Evolutionary conservation across 2,329 filamentous ascomycete genomes (phyloP).

Genomic region (Alternaria burnsii): DNA sequence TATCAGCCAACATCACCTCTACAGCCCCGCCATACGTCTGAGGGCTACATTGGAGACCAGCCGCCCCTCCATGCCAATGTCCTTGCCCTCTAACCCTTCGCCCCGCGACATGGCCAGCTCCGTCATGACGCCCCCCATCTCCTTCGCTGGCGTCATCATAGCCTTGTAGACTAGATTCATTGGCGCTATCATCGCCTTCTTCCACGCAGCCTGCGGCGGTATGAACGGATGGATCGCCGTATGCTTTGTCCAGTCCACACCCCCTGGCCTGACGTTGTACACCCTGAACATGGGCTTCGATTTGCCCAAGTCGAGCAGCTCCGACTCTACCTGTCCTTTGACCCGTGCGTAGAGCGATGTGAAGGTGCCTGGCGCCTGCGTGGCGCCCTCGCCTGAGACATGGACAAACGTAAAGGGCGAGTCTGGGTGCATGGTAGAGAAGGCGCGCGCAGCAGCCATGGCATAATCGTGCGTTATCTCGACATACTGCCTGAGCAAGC

Average conservation of each 20-base stretch:
- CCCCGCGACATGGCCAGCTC: constrained; percentile 61
- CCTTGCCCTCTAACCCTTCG: constrained; percentile 48
- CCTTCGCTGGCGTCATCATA: constrained; percentile 56
- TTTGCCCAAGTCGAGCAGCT: constrained; percentile 63
- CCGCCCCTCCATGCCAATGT: constrained; percentile 51
- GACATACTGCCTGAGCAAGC: constrained; percentile 63
- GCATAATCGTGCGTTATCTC: constrained; percentile 74
- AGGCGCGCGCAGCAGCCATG: constrained; percentile 69
- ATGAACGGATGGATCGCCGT: constrained; percentile 52
- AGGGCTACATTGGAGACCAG: constrained; percentile 53
- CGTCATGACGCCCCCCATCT: constrained; percentile 59
- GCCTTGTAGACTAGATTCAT: constrained; percentile 42
- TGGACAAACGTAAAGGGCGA: constrained; percentile 74
- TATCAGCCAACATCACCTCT: not conserved
- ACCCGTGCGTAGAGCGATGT: constrained; percentile 67
- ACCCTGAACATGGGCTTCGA: constrained; percentile 60
- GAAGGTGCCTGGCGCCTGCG: constrained; percentile 63
- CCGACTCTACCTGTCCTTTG: constrained; percentile 72
- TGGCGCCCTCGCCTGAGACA: constrained; percentile 72
- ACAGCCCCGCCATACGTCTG: constrained; percentile 49
- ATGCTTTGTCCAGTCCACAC: constrained; percentile 62
- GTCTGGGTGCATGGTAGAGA: constrained; percentile 58
- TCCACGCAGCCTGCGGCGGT: constrained; percentile 36
- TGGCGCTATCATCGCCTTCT: constrained; percentile 25
- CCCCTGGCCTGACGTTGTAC: constrained; percentile 66